Evolutionary conservation across 176 grass and related monocot species (phyloP), one percentile per base, ranked within the genome.

Genomic region (Poa pratensis): DNA sequence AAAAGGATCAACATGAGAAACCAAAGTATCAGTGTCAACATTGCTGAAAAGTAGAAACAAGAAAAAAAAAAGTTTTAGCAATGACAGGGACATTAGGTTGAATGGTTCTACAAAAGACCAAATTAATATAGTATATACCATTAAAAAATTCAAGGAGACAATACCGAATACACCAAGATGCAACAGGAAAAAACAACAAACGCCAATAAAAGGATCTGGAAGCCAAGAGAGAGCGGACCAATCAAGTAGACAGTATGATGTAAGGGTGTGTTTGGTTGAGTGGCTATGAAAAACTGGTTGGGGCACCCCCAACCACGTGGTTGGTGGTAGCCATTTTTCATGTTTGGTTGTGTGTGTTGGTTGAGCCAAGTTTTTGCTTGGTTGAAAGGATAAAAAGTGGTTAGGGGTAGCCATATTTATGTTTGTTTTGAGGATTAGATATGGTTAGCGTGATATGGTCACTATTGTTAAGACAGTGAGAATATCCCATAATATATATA

Each of bases 1-100:
- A 73, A 83, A 64, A 37, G n/a, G 4, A 63, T 73, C 27, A 84
- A 84, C 71, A 62, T 64, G 57, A 8, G 55, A 75, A 58, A 76
- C 7, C 57, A 50, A 73, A 73, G 28, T 48, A 74, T 61, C 22
- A 73, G 23, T 61, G 48, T 50, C 79, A 67, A 68, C 78, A 52
- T 34, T 51, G 19, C 51, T 30, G 23, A 34, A 83, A 73, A 82
- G 7, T 40, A 69, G 13, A 13, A 46, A 48, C 30, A 77, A 16
- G 7, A 61, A 78, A 50, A 74, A 46, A 23, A n/a, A 53, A 5
- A 50, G 19, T 52, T 55, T 32, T 3, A 70, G 8, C 20, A 50
- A 68, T 14, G 30, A 77, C 10, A 68, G 22, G 23, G 2, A 24
- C 73, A 77, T 61, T 16, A 11, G 73, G 61, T 27, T 68, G 45